Evolutionary conservation across 352 stramenopile species (phyloP), one percentile per base, ranked within the genome.

Genomic region (Pythium folliculosum): DNA sequence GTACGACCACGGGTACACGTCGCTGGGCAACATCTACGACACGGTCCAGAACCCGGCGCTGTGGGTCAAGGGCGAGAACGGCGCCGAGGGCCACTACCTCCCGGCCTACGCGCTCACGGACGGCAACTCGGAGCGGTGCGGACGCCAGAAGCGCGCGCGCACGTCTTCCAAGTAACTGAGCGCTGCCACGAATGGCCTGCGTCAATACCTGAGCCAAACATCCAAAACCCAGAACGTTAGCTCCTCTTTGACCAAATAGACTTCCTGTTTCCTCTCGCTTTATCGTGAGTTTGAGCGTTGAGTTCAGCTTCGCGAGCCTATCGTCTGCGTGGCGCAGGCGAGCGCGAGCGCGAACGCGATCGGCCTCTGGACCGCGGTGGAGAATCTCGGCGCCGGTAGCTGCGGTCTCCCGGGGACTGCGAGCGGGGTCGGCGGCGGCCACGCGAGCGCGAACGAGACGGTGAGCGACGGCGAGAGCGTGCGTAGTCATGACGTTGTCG

Each of bases 1-100:
- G 19, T 98, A 98, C 67, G 92, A 97, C 67, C 80, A 98, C 61
- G 93, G 93, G 9, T 94, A 92, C 68, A 99, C 96, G 21, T 98
- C 91, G 62, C 80, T 99, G 38, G 97, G 97, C 21, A 98, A 95
- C 54, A 91, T 97, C 47, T 94, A 95, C 66, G 92, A 99, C 80
- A 99, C 96, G 0, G 76, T 97, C 49, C 94, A 94, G 47, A 99
- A 98, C 84, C 95, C 96, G 27, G 92, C 84, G 59, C 77, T 99
- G 32, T 88, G 78, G 79, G 73, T 82, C 32, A 90, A 81, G 47
- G 76, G 86, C 38, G 72, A 87, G 19, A 75, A 81, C 40, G 72
- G 73, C 55, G 75, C 68, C 21, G 77, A 85, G 22, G 82, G 84
- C 10, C 77, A 84, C 54, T 95, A 95, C 62, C 57, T 92, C 53